Percentiles rank a stretch among this genome's conserved stretches.
Conservation (phyloP, 129 eudicot genomes). For the Chrysanthemum makinoi region DNA sequence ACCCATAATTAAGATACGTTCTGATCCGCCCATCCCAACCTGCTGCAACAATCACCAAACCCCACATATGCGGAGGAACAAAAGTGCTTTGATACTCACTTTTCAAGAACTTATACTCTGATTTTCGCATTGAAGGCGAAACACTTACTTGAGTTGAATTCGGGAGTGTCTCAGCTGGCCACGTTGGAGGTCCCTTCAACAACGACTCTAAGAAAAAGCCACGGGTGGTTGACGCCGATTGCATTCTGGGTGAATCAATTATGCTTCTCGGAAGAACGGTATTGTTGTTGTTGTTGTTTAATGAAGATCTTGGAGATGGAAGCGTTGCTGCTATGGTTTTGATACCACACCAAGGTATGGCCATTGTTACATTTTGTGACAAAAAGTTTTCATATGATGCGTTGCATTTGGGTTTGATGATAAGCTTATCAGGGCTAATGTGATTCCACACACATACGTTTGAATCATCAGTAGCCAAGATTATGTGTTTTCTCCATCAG, state of each 20-base stretch:
- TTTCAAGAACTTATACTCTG: conserved; percentile 67
- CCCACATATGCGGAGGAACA: conserved; percentile 75
- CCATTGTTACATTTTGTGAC: conserved; percentile 55
- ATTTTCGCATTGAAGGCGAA: conserved; percentile 43
- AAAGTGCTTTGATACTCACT: conserved; percentile 58
- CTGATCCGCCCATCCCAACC: conserved; percentile 89
- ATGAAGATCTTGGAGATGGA: conserved; percentile 30
- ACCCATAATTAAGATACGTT: conserved; percentile 77
- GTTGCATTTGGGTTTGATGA: conserved; percentile 39
- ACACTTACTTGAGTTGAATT: conserved; percentile 34
- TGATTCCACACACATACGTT: conserved; percentile 68
- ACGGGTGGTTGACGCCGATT: conserved; percentile 44
- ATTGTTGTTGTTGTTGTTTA: conserved; percentile 16
- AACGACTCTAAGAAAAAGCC: conserved; percentile 58
- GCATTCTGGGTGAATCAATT: conserved; percentile 38
- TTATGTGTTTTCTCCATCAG: conserved; percentile 80
- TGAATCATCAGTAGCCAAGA: conserved; percentile 71
- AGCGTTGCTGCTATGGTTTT: conserved; percentile 41
- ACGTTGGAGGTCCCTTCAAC: conserved; percentile 56
- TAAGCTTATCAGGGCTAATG: conserved; percentile 32
- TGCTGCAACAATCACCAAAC: conserved; percentile 80
- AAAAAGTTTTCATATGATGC: conserved; percentile 53
- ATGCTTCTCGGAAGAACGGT: conserved; percentile 28
- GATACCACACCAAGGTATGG: conserved; percentile 80
- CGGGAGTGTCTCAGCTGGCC: conserved; percentile 70